A percentile compares a stretch with the other conserved stretches of the same genome.
These are phyloP conservation scores for Acorus calamus DNA, from an alignment of 106 monocot species.

Conservation along the genomic window DNA sequence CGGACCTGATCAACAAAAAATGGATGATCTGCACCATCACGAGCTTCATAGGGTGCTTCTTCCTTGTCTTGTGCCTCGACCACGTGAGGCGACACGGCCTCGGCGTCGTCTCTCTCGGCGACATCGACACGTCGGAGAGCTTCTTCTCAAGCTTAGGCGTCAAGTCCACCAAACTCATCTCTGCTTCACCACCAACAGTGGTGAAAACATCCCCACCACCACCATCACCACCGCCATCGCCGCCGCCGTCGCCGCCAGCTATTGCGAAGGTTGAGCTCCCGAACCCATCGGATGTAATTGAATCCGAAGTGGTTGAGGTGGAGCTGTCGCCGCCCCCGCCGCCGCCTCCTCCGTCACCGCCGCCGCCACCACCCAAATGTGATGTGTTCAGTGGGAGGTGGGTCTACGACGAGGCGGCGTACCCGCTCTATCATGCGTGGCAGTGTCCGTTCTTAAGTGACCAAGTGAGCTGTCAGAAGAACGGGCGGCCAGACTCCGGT, in stretches of 20 bases:
- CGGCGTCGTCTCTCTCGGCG: neutral
- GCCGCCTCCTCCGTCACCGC: neutral
- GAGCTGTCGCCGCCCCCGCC: neutral
- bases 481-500: slow-evolving; percentile 22
- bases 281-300: too few relatives aligned
- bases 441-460: slow-evolving; percentile 32
- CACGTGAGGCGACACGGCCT: neutral
- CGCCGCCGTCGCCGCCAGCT: too few relatives aligned
- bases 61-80: neutral
- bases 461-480: slow-evolving; percentile 27
- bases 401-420: slow-evolving; percentile 18
- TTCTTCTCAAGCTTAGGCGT: too few relatives aligned
- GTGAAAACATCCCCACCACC: too few relatives aligned
- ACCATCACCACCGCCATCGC: too few relatives aligned
- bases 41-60: slow-evolving; percentile 8
- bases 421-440: slow-evolving; percentile 18
- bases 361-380: neutral
- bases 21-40: slow-evolving; percentile 13
- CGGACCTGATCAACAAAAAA: slow-evolving; percentile 1
- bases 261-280: too few relatives aligned
- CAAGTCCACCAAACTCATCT: too few relatives aligned
- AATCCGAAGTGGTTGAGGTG: too few relatives aligned
- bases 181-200: too few relatives aligned
- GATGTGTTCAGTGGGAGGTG: slow-evolving; percentile 21
- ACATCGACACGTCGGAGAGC: neutral